phyloP scores from a whole-genome alignment of 306 rosid species.

The Rubus idaeus region DNA sequence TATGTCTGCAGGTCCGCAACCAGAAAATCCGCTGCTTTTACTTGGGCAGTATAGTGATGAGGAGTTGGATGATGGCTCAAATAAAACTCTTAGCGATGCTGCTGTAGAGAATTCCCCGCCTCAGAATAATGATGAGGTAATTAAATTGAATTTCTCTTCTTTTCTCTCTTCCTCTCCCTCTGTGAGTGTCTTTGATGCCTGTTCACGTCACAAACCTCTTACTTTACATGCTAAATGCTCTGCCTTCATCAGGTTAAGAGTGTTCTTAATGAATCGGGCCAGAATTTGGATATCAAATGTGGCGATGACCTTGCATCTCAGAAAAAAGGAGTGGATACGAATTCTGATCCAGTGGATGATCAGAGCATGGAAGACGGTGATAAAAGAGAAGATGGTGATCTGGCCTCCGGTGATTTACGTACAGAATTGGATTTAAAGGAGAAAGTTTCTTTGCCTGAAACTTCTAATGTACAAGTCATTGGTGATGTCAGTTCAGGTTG shows the following conservation, averaged over 20 bases:
- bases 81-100: slow-evolving; percentile 35
- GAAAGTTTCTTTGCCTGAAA: slow-evolving; percentile 39
- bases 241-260: slow-evolving; percentile 44
- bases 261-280: slow-evolving; percentile 36
- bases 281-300: slow-evolving; percentile 33
- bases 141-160: background rate
- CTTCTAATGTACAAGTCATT: slow-evolving; percentile 37
- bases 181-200: too few species aligned
- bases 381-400: slow-evolving; percentile 39
- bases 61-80: slow-evolving; percentile 64
- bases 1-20: slow-evolving; percentile 63
- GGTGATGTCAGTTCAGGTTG: slow-evolving; percentile 71
- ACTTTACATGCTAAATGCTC: slow-evolving; percentile 16
- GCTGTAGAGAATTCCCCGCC: slow-evolving; percentile 38
- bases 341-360: slow-evolving; percentile 34
- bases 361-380: slow-evolving; percentile 34
- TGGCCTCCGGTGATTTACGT: slow-evolving; percentile 29
- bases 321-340: slow-evolving; percentile 33
- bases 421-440: slow-evolving; percentile 41
- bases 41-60: slow-evolving; percentile 96
- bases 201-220: background rate
- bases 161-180: background rate
- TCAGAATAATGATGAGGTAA: slow-evolving; percentile 58
- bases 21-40: slow-evolving; percentile 80
- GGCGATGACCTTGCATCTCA: slow-evolving; percentile 38